These are phyloP conservation scores for Rubus idaeus DNA, from an alignment of 306 rosid genomes.

Conservation along the genomic window DNA sequence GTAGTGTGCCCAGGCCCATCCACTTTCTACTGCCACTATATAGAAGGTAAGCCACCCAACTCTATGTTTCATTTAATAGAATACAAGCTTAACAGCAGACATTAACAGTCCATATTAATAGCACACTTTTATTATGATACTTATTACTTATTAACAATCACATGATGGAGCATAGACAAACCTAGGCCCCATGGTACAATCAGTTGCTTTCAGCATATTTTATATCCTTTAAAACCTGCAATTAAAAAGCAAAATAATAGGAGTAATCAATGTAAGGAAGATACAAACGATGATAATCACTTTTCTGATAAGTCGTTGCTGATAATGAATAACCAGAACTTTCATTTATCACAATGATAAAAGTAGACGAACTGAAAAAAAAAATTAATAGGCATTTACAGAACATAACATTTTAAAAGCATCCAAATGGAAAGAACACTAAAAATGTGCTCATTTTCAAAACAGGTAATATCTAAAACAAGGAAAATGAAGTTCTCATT, in stretches of 20 bases:
- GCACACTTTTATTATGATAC: not conserved
- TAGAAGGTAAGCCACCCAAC: not conserved
- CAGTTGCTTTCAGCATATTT: conserved; percentile 97
- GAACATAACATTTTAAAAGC: not conserved
- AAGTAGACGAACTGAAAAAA: conserved; percentile 12
- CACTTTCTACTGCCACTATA: not conserved
- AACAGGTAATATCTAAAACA: not conserved
- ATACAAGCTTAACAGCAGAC: conserved; percentile 2
- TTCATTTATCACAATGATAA: not conserved
- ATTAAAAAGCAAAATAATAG: conserved; percentile 6
- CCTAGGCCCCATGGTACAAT: conserved; percentile 98
- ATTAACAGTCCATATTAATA: not conserved
- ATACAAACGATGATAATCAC: conserved; percentile 7
- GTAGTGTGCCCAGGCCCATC: not conserved
- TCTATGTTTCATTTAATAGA: not conserved
- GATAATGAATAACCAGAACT: not conserved
- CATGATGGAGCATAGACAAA: conserved; percentile 31
- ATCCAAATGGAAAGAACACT: not conserved
- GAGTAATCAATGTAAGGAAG: conserved; percentile 18
- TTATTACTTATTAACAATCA: conserved; percentile 12
- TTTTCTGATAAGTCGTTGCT: not conserved
- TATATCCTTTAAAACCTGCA: conserved; percentile 94
- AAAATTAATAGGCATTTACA: not conserved
- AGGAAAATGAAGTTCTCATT: not conserved
- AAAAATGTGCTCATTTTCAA: not conserved